Conservation (phyloP, 345 rosid species). For the Eucalyptus regnans region DNA sequence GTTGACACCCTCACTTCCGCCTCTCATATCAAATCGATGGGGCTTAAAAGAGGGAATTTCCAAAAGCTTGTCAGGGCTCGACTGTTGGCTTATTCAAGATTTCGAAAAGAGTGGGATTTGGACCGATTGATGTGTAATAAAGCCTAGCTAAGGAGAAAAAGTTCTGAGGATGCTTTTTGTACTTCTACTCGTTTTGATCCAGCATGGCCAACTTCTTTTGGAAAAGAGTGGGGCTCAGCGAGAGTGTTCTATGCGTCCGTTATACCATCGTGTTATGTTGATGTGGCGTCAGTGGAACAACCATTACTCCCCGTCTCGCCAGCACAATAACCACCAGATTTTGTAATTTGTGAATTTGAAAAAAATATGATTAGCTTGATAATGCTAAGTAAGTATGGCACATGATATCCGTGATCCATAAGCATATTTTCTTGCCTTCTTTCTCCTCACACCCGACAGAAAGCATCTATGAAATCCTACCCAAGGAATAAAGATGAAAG, state of each 20-base stretch:
- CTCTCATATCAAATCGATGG: neutral
- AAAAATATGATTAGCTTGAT: neutral
- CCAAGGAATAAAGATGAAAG: neutral
- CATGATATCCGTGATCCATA: neutral
- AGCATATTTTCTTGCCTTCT: neutral
- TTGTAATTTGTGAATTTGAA: neutral
- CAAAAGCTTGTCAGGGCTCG: rapidly evolving
- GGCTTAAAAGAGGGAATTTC: neutral
- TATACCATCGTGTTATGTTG: neutral
- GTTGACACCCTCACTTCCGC: neutral
- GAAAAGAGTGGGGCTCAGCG: neutral
- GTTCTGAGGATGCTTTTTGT: neutral
- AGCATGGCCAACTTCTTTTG: neutral
- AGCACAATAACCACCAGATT: neutral
- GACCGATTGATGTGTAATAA: neutral
- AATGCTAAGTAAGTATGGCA: neutral
- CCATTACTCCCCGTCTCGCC: neutral
- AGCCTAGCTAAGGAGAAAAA: no score
- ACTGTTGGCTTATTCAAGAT: neutral
- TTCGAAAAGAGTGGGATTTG: neutral
- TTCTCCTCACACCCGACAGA: neutral
- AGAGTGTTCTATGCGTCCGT: rapidly evolving
- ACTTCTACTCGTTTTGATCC: rapidly evolving
- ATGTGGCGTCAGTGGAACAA: neutral
- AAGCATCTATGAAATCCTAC: neutral